Conservation (phyloP, 2,329 filamentous ascomycete genomes). For the Xylaria sp. region DNA sequence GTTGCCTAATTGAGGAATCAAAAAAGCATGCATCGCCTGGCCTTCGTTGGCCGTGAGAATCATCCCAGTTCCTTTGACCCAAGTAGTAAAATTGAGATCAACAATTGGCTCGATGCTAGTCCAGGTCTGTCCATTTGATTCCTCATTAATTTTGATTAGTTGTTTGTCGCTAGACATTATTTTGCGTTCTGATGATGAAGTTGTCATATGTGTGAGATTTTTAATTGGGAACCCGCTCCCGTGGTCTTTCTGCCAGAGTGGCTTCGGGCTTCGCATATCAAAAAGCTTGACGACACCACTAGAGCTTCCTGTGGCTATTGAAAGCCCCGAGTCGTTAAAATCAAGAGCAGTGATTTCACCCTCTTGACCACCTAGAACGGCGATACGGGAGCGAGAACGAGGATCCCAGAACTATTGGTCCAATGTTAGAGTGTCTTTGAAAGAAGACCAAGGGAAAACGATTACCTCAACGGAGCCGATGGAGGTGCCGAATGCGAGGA, state of each 20-base stretch:
- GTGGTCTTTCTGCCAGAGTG: constrained; percentile 90
- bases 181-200: constrained; percentile 78
- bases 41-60: constrained; percentile 90
- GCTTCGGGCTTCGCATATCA: constrained; percentile 85
- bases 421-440: constrained; percentile 2
- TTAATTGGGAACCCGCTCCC: constrained; percentile 94
- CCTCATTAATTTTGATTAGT: constrained; percentile 97
- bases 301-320: constrained; percentile 84
- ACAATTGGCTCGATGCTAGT: constrained; percentile 94
- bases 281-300: constrained; percentile 88
- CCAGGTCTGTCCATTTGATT: constrained; percentile 82
- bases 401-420: constrained; percentile 79
- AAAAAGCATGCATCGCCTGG: constrained; percentile 91
- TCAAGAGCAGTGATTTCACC: constrained; percentile 85
- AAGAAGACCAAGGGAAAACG: not conserved
- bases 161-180: constrained; percentile 91
- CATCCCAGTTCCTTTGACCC: constrained; percentile 93
- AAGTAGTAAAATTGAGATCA: constrained; percentile 92
- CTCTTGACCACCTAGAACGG: constrained; percentile 71
- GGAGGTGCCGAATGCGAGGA: constrained; percentile 92
- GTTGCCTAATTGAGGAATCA: constrained; percentile 90
- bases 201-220: constrained; percentile 76
- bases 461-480: constrained; percentile 81
- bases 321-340: constrained; percentile 83
- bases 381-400: constrained; percentile 79